Evolutionary conservation across 1,284 basidiomycete genomes (phyloP).

Genomic region (Ustanciosporium gigantosporum): DNA sequence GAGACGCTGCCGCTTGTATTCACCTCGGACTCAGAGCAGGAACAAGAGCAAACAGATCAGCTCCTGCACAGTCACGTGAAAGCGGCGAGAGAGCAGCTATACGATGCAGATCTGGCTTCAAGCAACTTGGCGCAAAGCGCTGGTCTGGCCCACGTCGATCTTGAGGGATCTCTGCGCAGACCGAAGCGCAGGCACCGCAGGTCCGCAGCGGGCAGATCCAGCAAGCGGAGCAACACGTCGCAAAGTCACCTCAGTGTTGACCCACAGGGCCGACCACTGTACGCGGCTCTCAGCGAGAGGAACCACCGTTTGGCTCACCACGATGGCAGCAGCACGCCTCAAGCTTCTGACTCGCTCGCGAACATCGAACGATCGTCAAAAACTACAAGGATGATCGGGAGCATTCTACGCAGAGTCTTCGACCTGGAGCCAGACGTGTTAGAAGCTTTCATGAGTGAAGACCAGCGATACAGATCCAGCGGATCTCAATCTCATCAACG

Average conservation of each 20-base stretch:
- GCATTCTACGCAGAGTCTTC: slow-evolving; percentile 33
- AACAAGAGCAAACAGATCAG: slow-evolving; percentile 5
- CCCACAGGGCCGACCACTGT: slow-evolving; percentile 12
- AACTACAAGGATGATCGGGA: slow-evolving; percentile 31
- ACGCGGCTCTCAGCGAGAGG: background rate
- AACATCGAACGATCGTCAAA: slow-evolving; percentile 6
- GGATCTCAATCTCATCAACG: background rate
- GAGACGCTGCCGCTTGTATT: slow-evolving; percentile 14
- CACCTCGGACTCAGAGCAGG: slow-evolving; percentile 23
- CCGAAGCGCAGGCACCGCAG: slow-evolving; percentile 31
- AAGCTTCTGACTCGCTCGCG: slow-evolving; percentile 2
- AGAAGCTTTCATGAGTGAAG: slow-evolving; percentile 28
- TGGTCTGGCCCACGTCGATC: slow-evolving; percentile 13
- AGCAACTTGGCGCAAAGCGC: slow-evolving; percentile 39
- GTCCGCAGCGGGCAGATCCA: slow-evolving; percentile 25
- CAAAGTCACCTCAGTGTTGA: slow-evolving; percentile 31
- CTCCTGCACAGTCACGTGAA: background rate
- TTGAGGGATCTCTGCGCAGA: slow-evolving; percentile 9
- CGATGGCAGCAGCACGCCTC: slow-evolving; percentile 18
- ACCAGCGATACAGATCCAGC: slow-evolving; percentile 7
- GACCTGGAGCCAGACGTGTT: slow-evolving; percentile 41
- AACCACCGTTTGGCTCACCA: background rate
- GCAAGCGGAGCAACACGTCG: slow-evolving; percentile 39
- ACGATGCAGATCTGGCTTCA: slow-evolving; percentile 20
- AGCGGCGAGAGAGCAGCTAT: background rate